phyloP scores from a whole-genome alignment of 2,329 filamentous ascomycete species.

The Microsporum canis region DNA sequence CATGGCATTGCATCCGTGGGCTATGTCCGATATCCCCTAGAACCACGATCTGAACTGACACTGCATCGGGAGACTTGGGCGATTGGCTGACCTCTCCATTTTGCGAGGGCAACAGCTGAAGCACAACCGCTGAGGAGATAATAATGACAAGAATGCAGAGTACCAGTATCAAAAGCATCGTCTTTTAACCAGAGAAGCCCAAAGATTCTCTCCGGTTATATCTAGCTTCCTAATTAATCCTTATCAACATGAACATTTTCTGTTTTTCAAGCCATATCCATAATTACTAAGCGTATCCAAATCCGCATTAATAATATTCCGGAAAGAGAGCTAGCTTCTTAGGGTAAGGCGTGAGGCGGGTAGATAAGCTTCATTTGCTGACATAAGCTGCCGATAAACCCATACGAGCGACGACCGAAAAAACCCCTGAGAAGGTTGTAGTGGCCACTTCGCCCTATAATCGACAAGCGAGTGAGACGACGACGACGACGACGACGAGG shows the following conservation, averaged over 20 bases:
- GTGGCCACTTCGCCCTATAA: not conserved
- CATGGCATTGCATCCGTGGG: conserved; percentile 98
- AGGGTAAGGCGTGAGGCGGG: not conserved
- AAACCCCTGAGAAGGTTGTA: not conserved
- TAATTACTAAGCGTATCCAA: no score
- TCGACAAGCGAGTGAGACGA: not conserved
- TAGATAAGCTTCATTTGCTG: not conserved
- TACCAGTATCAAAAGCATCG: not conserved
- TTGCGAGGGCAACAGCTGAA: not conserved
- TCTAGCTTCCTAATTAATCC: not conserved
- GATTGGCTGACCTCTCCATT: not conserved
- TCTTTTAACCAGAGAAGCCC: not conserved
- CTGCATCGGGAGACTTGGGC: not conserved
- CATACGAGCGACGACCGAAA: not conserved
- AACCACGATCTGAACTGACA: conserved; percentile 53
- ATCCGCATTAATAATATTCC: not conserved
- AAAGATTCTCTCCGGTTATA: not conserved
- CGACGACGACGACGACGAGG: not conserved
- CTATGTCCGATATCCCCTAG: conserved; percentile 91
- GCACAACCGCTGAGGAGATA: not conserved
- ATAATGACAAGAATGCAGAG: not conserved
- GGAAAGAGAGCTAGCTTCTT: not conserved
- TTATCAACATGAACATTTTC: not conserved
- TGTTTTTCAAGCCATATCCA: no score
- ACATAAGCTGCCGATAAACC: not conserved